phyloP scores from a whole-genome alignment of 2,329 filamentous ascomycete species.

The Monosporascus sp. region DNA sequence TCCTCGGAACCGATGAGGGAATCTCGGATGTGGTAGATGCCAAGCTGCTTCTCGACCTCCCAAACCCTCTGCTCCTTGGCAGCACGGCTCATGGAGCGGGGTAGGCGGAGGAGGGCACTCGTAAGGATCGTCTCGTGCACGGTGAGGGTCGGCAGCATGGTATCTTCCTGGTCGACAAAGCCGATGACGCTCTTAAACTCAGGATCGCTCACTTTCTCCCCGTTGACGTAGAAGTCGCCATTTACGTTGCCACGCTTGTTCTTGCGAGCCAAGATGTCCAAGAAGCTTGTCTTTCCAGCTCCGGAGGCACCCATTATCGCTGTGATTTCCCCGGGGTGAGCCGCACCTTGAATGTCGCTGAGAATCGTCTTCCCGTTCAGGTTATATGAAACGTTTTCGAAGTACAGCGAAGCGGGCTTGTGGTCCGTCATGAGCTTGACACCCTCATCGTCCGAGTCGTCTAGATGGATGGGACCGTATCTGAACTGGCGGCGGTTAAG shows the following conservation, averaged over 20 bases:
- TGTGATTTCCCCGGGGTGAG: conserved; percentile 91
- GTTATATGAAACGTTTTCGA: conserved; percentile 80
- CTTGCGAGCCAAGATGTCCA: conserved; percentile 93
- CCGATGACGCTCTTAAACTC: conserved; percentile 91
- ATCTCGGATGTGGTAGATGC: conserved; percentile 89
- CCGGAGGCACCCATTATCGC: conserved; percentile 98
- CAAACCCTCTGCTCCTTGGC: conserved; percentile 89
- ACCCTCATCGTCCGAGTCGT: conserved; percentile 85
- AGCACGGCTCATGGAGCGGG: conserved; percentile 78
- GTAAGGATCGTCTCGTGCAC: conserved; percentile 97
- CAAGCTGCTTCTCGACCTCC: conserved; percentile 93
- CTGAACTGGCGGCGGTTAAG: conserved; percentile 67
- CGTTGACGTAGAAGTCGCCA: conserved; percentile 89
- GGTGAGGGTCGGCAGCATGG: conserved; percentile 90
- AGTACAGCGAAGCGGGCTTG: conserved; percentile 82
- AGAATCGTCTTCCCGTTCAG: conserved; percentile 88
- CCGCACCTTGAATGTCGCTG: conserved; percentile 72
- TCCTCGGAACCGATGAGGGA: conserved; percentile 96
- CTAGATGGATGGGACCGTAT: conserved; percentile 73
- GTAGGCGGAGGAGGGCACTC: conserved; percentile 86
- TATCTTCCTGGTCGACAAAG: conserved; percentile 97
- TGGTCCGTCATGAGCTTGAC: conserved; percentile 86
- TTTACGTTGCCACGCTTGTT: conserved; percentile 80
- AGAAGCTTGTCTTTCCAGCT: conserved; percentile 93
- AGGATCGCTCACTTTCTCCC: conserved; percentile 76